These are phyloP conservation scores for Taphrina populina DNA, from an alignment of 1,139 yeast genomes.

Conservation along the genomic window DNA sequence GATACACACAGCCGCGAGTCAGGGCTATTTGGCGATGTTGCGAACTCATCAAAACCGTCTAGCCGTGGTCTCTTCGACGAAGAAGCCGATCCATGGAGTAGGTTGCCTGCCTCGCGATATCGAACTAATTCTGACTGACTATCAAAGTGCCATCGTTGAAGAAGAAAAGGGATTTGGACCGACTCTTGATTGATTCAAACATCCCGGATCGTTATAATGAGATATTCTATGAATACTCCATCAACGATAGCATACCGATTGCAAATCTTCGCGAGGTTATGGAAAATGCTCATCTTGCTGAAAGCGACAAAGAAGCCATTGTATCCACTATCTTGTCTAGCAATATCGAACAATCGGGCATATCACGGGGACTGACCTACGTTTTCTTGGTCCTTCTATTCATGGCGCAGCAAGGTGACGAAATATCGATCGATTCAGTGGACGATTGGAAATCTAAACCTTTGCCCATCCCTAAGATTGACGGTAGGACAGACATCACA, in stretches of 20 bases:
- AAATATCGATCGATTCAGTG: slow-evolving; percentile 43
- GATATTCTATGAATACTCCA: slow-evolving; percentile 10
- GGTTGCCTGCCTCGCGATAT: not conserved
- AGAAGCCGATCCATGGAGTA: slow-evolving; percentile 29
- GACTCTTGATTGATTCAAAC: not conserved
- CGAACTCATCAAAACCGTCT: not conserved
- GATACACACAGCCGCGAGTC: not conserved
- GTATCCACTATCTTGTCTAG: slow-evolving; percentile 12
- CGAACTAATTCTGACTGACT: not conserved
- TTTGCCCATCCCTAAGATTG: slow-evolving; percentile 17
- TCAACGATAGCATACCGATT: slow-evolving; percentile 6
- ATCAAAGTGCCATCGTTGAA: slow-evolving; percentile 19
- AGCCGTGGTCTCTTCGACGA: slow-evolving; percentile 25
- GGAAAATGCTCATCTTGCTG: slow-evolving; percentile 8
- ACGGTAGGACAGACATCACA: too few relatives aligned
- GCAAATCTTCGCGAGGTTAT: slow-evolving; percentile 7
- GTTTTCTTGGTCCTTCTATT: slow-evolving; percentile 45
- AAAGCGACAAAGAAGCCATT: slow-evolving; percentile 8
- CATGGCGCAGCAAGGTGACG: slow-evolving; percentile 46
- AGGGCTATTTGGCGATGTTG: slow-evolving; percentile 2
- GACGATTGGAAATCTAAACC: slow-evolving; percentile 38
- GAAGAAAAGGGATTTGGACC: not conserved
- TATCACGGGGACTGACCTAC: slow-evolving; percentile 43
- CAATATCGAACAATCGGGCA: slow-evolving; percentile 35
- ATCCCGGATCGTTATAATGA: slow-evolving; percentile 18